Base-by-base conservation (phyloP, 805 yeast species). In the Wickerhamiella lipophila region DNA sequence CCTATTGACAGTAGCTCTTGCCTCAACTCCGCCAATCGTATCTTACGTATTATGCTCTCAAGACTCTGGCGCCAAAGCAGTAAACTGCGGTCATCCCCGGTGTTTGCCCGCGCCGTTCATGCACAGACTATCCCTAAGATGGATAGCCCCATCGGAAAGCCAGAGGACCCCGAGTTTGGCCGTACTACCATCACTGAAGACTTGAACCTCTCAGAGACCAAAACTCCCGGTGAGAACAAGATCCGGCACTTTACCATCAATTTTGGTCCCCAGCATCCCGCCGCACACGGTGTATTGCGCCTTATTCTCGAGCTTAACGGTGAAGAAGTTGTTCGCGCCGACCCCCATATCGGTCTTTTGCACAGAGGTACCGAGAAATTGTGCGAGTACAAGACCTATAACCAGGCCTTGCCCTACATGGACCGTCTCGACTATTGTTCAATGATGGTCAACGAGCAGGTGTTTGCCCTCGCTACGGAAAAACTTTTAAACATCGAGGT, bases 251-350 rank as follows among this genome's bases (percentile, higher is more conserved):
- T 84, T 71, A 84, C 94, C 45, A 79, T 85, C 63, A 85, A 85
- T 56, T 84, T 84, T 63, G 95, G 94, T 32, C 95, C 95, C 44
- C 95, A 84, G 69, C 95, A 84, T 70, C 95, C 95, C 21, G 95
- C 95, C 53, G 94, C 94, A 25, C 95, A 84, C 70, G 95, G 95
- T 57, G 95, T 84, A 67, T 71, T 84, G 70, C 76, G 94, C 64
- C 72, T 84, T 65, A 85, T 84, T 65, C 70, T 84, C 61, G 95
- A 84, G 68, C 74, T 84, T 53, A 83, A 82, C 61, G 95, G 95
- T 57, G 95, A 84, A 67, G 94, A 84, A 66, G 81, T 85, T 58
- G 76, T 85, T 44, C 75, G 95, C 58, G 73, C 88, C 3, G 95
- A 84, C 63, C 95, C 95, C 35, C 95, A 84, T 64, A 84, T 84